A percentile compares a stretch with the other conserved stretches of the same genome.
phyloP scores from a whole-genome alignment of 192 early-diverging fungal species.

The Fimicolochytrium jonesii region DNA sequence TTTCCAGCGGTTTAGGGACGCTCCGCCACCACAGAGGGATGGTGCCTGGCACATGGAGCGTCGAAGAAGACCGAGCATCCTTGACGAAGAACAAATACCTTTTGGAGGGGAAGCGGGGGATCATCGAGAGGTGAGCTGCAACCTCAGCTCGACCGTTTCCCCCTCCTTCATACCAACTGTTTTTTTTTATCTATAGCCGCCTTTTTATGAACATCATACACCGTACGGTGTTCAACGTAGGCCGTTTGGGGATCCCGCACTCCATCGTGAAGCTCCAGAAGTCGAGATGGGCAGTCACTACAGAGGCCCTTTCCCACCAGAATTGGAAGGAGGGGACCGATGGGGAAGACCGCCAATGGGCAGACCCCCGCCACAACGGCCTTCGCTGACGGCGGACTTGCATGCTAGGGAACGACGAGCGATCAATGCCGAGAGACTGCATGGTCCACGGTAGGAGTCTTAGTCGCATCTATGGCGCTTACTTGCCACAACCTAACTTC shows the following conservation, averaged over 20 bases:
- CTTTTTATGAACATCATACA: not conserved
- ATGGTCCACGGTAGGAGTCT: not conserved
- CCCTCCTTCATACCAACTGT: too few relatives aligned
- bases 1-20: not conserved
- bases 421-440: not conserved
- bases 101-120: not conserved
- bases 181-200: too few relatives aligned
- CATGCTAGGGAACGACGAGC: conserved; percentile 1
- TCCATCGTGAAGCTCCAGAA: conserved; percentile 2
- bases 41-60: not conserved
- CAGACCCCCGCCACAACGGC: not conserved
- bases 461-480: not conserved
- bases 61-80: not conserved
- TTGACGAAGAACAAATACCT: not conserved
- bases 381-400: conserved; percentile 7
- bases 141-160: too few relatives aligned
- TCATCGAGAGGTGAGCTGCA: not conserved
- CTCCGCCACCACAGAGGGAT: not conserved
- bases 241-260: not conserved
- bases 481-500: too few relatives aligned
- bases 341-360: not conserved
- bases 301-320: not conserved
- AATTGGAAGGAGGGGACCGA: not conserved
- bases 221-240: not conserved
- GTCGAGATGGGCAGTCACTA: not conserved